These are phyloP conservation scores for Beauveria sp. DNA, from an alignment of 2,329 filamentous ascomycete species.

Conservation along the genomic window DNA sequence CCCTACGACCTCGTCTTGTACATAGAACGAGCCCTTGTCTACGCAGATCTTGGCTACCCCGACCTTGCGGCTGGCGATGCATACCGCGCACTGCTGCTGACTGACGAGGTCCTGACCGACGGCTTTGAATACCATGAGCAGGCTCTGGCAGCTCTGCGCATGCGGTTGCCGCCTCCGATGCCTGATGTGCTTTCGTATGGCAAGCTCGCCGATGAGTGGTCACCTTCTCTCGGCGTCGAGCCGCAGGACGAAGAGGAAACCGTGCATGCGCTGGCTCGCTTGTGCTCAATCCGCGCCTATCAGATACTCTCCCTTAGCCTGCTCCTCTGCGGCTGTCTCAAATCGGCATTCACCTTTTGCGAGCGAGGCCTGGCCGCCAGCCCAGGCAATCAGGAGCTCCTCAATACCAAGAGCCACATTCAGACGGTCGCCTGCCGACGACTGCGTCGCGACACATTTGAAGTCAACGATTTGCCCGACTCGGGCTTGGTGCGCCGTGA, in stretches of 20 bases:
- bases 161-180: conserved; percentile 25
- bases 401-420: conserved; percentile 46
- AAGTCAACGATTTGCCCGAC: conserved; percentile 55
- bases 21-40: conserved; percentile 60
- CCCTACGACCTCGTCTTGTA: conserved; percentile 59
- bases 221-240: conserved; percentile 25
- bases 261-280: conserved; percentile 34
- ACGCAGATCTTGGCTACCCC: conserved; percentile 73
- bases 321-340: conserved; percentile 59
- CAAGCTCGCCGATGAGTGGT: conserved; percentile 29
- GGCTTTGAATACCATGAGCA: conserved; percentile 75
- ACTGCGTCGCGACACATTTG: conserved; percentile 37
- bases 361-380: conserved; percentile 50
- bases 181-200: conserved; percentile 41
- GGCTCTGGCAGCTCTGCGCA: conserved; percentile 45
- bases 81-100: conserved; percentile 80
- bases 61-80: conserved; percentile 87
- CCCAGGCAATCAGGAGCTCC: conserved; percentile 48
- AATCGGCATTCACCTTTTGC: conserved; percentile 60
- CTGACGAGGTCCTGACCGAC: conserved; percentile 73
- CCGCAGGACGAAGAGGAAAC: conserved; percentile 26
- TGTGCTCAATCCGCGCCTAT: conserved; percentile 50
- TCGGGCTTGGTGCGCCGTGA: conserved; percentile 61
- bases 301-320: conserved; percentile 51
- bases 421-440: conserved; percentile 42